phyloP scores from a whole-genome alignment of 2,329 filamentous ascomycete genomes.

The Sphaerulina populicola region DNA sequence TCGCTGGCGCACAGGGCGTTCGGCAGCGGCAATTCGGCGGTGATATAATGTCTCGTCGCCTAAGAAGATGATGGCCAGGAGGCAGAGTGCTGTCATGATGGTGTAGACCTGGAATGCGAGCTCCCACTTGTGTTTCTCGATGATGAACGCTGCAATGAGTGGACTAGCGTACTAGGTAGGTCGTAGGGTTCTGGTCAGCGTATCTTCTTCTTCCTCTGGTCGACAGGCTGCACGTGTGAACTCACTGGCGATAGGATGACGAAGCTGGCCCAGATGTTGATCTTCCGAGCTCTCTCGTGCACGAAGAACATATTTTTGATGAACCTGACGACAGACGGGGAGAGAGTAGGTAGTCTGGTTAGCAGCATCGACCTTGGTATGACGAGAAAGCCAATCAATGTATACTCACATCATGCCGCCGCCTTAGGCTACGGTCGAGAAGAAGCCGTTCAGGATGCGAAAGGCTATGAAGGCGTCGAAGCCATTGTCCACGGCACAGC shows the following conservation, averaged over 20 bases:
- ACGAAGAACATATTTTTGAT: constrained; percentile 22
- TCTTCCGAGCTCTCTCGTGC: constrained; percentile 19
- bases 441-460: constrained; percentile 40
- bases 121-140: constrained; percentile 12
- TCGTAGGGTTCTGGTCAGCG: background rate
- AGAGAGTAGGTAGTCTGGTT: background rate
- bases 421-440: constrained; percentile 13
- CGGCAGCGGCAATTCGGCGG: constrained; percentile 1
- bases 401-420: constrained; percentile 9
- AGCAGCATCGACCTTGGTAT: background rate
- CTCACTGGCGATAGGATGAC: constrained; percentile 10
- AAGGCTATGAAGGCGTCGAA: constrained; percentile 38
- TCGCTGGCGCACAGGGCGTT: constrained; percentile 8
- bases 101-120: constrained; percentile 12
- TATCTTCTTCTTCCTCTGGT: background rate
- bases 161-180: constrained; percentile 9
- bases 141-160: constrained; percentile 5
- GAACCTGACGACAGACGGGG: background rate
- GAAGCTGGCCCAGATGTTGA: constrained; percentile 15
- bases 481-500: constrained; percentile 33
- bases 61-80: constrained; percentile 9
- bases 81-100: constrained; percentile 8
- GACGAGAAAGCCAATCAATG: background rate
- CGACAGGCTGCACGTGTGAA: background rate
- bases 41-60: constrained; percentile 14